A percentile compares a stretch with the other conserved stretches of the same genome.
Evolutionary conservation across 495 filamentous ascomycete species (phyloP).

Genomic region (Podospora bellae-mahoneyi): DNA sequence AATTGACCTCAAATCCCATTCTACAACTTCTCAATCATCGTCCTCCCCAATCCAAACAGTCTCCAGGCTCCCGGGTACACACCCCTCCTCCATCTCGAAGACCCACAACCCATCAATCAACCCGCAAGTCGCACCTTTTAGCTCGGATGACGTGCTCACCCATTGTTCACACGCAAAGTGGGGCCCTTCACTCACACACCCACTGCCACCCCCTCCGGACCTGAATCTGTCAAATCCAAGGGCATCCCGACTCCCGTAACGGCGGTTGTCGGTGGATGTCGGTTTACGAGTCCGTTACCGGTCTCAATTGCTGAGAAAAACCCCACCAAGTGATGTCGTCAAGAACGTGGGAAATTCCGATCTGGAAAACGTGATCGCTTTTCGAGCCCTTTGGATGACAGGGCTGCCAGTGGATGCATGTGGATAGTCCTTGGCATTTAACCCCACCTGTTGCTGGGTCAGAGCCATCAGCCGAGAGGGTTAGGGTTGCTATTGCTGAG

Average conservation of each 20-base stretch:
- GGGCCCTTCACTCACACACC: background rate
- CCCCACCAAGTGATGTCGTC: background rate
- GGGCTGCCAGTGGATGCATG: background rate
- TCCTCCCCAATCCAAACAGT: background rate
- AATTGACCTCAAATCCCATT: too few species aligned
- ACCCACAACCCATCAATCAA: constrained; percentile 2
- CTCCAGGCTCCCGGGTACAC: constrained; percentile 1
- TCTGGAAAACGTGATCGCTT: background rate
- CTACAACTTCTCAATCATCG: too few species aligned
- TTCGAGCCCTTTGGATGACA: too few species aligned
- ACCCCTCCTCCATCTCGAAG: background rate
- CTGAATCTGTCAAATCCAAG: background rate
- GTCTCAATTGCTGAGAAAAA: background rate
- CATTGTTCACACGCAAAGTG: constrained; percentile 2
- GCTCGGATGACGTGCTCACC: constrained; percentile 47
- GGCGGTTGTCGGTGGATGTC: background rate
- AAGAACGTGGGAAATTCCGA: constrained; percentile 7
- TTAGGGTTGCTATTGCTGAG: background rate
- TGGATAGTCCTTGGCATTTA: background rate
- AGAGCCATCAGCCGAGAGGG: background rate
- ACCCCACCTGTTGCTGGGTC: background rate
- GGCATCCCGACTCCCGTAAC: background rate
- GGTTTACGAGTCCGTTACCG: background rate
- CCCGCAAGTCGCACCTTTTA: constrained; percentile 24
- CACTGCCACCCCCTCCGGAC: background rate